Conservation (phyloP, 768 basidiomycete genomes). For the Lactarius vividus region DNA sequence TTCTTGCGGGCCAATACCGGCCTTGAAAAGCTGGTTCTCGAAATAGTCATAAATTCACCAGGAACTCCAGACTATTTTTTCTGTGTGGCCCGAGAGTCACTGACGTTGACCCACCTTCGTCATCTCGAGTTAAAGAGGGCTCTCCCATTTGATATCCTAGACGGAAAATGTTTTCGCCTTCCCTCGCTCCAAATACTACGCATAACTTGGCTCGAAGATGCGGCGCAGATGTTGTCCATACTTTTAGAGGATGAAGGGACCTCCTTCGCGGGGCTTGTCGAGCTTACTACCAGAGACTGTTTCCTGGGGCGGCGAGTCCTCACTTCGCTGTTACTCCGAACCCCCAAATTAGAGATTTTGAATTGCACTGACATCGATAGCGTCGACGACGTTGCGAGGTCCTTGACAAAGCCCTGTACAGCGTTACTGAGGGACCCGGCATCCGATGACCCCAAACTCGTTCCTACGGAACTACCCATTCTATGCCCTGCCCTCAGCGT, state of each 20-base stretch:
- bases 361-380: slow-evolving; percentile 9
- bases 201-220: not conserved
- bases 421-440: not conserved
- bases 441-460: not conserved
- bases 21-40: slow-evolving; percentile 28
- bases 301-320: not conserved
- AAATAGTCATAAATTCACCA: not conserved
- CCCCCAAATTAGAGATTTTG: slow-evolving; percentile 13
- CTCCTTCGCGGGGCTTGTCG: slow-evolving; percentile 17
- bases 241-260: slow-evolving; percentile 14
- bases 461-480: slow-evolving; percentile 15
- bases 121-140: slow-evolving; percentile 21
- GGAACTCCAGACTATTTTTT: not conserved
- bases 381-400: slow-evolving; percentile 2
- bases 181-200: slow-evolving; percentile 22
- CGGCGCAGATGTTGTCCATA: not conserved
- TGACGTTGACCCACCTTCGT: slow-evolving; percentile 20
- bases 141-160: not conserved
- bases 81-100: not conserved
- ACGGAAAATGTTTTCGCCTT: slow-evolving; percentile 6
- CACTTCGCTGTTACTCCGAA: not conserved
- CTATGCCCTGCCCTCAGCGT: slow-evolving; percentile 22
- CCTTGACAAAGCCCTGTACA: slow-evolving; percentile 1
- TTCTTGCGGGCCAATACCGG: slow-evolving; percentile 30
- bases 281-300: slow-evolving; percentile 12